Evolutionary conservation across 495 filamentous ascomycete species (phyloP).

Genomic region (Penicillium angulare): DNA sequence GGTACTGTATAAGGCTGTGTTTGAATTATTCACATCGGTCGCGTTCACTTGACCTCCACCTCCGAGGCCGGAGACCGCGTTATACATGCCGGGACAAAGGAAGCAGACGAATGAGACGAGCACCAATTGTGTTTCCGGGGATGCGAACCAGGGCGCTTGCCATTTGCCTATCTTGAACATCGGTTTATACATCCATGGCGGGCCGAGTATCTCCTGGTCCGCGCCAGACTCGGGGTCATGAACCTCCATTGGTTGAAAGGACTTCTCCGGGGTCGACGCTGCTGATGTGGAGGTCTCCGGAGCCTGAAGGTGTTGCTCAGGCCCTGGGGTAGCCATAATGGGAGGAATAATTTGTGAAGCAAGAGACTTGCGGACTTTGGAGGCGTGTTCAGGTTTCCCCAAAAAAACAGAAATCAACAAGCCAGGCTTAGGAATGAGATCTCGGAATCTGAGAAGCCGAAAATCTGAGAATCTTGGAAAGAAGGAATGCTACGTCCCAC

Average conservation of each 20-base stretch:
- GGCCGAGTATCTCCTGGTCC: slow-evolving; percentile 28
- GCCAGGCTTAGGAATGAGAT: too few species aligned
- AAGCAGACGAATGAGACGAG: slow-evolving; percentile 86
- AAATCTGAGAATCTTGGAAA: slow-evolving; percentile 3
- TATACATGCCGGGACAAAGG: slow-evolving; percentile 86
- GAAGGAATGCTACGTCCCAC: slow-evolving; percentile 4
- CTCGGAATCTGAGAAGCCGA: not conserved
- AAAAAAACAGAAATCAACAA: slow-evolving; percentile 1
- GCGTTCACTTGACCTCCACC: slow-evolving; percentile 64
- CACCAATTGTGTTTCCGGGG: slow-evolving; percentile 68
- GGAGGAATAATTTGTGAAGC: too few species aligned
- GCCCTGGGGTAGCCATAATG: slow-evolving; percentile 15
- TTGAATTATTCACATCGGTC: slow-evolving; percentile 64
- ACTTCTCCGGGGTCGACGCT: slow-evolving; percentile 7
- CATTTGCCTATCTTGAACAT: slow-evolving; percentile 49
- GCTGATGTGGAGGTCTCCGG: not conserved
- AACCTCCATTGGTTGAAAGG: not conserved
- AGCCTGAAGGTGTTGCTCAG: slow-evolving; percentile 10
- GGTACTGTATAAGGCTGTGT: slow-evolving; percentile 73
- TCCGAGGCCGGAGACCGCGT: slow-evolving; percentile 73
- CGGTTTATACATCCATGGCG: slow-evolving; percentile 69
- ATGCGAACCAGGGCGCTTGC: slow-evolving; percentile 69
- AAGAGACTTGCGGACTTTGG: too few species aligned
- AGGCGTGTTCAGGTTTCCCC: too few species aligned
- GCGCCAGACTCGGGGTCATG: slow-evolving; percentile 29